Evolutionary conservation across 306 rosid genomes (phyloP), one percentile per base, ranked within the genome.

Genomic region (Fragaria vesca): DNA sequence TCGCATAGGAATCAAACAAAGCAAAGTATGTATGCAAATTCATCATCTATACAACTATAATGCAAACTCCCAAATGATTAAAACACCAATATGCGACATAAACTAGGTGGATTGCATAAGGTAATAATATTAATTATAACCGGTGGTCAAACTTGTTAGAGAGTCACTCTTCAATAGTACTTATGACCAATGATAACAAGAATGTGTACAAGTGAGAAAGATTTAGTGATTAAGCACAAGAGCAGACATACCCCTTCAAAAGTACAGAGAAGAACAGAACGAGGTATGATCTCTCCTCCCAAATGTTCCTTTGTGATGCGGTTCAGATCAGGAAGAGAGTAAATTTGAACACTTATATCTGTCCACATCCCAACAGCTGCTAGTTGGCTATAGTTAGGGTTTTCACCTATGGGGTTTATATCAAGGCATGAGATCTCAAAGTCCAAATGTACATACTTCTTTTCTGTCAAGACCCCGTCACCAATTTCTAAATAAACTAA

Each of bases 281-380:
- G 93, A 52, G 99, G 99, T 88, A 93, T 96, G 69, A 96, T 96
- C 83, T 96, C 99, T 81, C 99, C 99, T 69, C 98, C 97, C 73
- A 96, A 87, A 72, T 85, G 94, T 81, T 96, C 99, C 87, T 89
- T 93, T 12, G 97, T 90, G 81, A 96, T 86, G 85, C 88, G 93
- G 79, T 85, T 88, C 76, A 96, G 93, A 54, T 93, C 98, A 42
- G 99, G 98, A 79, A 96, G 93, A 43, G 96, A 90, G 84, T 93
- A 93, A 76, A 96, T 81, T 62, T 89, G 85, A 73, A 96, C 96
- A 79, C 99, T 90, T 50, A 96, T 93, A 88, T 96, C 98, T 2
- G 98, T 96, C 99, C 97, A 96, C 99, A 96, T 93, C 70, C 99
- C 99, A 84, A 96, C 92, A 55, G 94, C 99, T 50, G 99, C 99